Percentiles rank a stretch among this genome's conserved stretches.
phyloP scores from a whole-genome alignment of 2,329 filamentous ascomycete species.

The Aspergillus ruber region DNA sequence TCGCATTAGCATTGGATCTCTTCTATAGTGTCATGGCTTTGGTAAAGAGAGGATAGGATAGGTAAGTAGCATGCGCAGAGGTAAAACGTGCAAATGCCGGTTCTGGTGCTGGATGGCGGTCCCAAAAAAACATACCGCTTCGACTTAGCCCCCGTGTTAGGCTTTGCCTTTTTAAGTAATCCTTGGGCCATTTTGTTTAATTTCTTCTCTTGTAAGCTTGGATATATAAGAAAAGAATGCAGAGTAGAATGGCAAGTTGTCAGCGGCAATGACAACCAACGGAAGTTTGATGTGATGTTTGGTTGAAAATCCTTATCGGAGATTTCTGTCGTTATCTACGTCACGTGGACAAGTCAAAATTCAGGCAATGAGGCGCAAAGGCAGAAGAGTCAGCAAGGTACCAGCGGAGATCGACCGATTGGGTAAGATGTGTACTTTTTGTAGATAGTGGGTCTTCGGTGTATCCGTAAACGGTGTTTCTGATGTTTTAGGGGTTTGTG shows the following conservation, averaged over 20 bases:
- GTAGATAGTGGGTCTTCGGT: too few species aligned
- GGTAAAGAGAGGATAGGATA: neutral
- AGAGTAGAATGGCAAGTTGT: slow-evolving; percentile 1
- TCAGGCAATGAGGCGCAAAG: too few species aligned
- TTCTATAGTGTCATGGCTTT: neutral
- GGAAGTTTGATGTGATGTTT: neutral
- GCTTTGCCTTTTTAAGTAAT: slow-evolving; percentile 41
- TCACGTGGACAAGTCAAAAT: slow-evolving; percentile 8
- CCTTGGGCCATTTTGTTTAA: slow-evolving; percentile 41
- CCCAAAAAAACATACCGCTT: slow-evolving; percentile 28
- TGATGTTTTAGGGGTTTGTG: too few species aligned
- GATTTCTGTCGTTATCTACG: slow-evolving; percentile 6
- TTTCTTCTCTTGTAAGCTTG: slow-evolving; percentile 1
- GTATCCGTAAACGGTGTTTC: too few species aligned
- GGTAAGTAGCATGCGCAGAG: neutral
- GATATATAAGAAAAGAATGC: neutral
- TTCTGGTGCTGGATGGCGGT: too few species aligned
- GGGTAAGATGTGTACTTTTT: too few species aligned
- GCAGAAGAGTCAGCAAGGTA: too few species aligned
- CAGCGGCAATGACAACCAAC: slow-evolving; percentile 7
- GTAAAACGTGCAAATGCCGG: neutral
- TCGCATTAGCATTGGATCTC: slow-evolving; percentile 1
- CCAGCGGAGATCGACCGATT: too few species aligned
- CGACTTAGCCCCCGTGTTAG: slow-evolving; percentile 20
- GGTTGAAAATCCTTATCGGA: slow-evolving; percentile 15